A percentile compares a stretch with the other conserved stretches of the same genome.
These are phyloP conservation scores for Morella rubra DNA, from an alignment of 306 rosid species.

Conservation along the genomic window DNA sequence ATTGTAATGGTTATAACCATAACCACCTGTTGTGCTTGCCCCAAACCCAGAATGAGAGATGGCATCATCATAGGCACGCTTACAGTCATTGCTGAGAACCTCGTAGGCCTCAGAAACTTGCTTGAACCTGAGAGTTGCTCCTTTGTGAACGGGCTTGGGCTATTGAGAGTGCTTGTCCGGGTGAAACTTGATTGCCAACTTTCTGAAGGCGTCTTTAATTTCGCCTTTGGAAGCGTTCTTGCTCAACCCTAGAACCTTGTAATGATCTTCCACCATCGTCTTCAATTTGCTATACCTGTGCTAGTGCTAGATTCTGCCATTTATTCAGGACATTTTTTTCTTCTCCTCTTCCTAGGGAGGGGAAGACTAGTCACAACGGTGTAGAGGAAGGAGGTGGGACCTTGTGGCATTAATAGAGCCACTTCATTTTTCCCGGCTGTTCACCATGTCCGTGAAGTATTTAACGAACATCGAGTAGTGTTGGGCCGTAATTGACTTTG, in stretches of 20 bases:
- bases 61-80: slow-evolving; percentile 66
- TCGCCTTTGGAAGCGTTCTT: slow-evolving; percentile 68
- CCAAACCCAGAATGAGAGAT: slow-evolving; percentile 39
- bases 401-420: too few relatives aligned
- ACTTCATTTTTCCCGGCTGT: too few relatives aligned
- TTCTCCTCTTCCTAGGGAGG: too few relatives aligned
- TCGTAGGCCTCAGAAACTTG: slow-evolving; percentile 85
- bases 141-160: slow-evolving; percentile 48
- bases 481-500: too few relatives aligned
- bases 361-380: too few relatives aligned
- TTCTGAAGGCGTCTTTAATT: slow-evolving; percentile 79
- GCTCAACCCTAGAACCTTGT: slow-evolving; percentile 63
- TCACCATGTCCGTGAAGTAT: too few relatives aligned
- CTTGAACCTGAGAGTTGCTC: slow-evolving; percentile 76
- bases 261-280: slow-evolving; percentile 55
- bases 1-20: slow-evolving; percentile 25
- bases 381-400: too few relatives aligned
- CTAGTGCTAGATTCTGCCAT: too few relatives aligned
- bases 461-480: too few relatives aligned
- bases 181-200: slow-evolving; percentile 73
- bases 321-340: too few relatives aligned
- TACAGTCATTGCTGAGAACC: slow-evolving; percentile 74
- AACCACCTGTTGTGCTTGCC: slow-evolving; percentile 5
- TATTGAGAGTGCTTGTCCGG: slow-evolving; percentile 92
- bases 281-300: neutral